Base-by-base conservation (phyloP, 176 grass and related monocot genomes). In the Themeda triandra region DNA sequence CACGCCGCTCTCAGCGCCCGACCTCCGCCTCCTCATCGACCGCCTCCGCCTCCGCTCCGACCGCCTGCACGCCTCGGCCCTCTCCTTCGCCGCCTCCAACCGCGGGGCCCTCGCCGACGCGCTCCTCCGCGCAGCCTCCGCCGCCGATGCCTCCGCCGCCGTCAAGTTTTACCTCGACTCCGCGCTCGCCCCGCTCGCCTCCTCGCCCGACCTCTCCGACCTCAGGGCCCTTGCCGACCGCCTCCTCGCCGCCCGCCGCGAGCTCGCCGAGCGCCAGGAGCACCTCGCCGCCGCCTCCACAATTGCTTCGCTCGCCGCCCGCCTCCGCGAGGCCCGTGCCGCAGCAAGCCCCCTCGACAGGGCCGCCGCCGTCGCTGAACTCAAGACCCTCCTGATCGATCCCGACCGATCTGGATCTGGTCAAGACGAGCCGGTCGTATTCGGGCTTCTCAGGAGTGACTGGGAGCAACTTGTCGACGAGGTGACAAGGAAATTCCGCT, bases 11-110 rank as follows among this genome's bases (percentile, higher is more conserved):
- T 98, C 96, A 14, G 91, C 92, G 11, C 96, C 96, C 15, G 96
- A 98, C 41, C 93, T 98, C 77, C 96, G 87, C 83, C 91, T 95
- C 77, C 93, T 98, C 80, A 88, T 98, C 84, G 93, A 95, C 77
- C 91, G 93, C 89, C 96, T 98, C 53, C 89, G 94, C 62, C 77
- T 92, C 73, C 93, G 90, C 68, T 98, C 93, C 31, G 88, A 90
- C 87, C 83, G 85, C 44, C 88, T 98, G 68, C 88, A 95, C 77
- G 71, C 86, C 66, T 90, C 89, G 35, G 96, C 93, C 12, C 87
- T 88, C 56, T 81, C 90, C 79, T 98, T 95, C 87, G 87, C 86
- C 41, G 68, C 91, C 63, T 91, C 93, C 49, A 80, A 94, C 85
- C 93, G 86, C 77, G 73, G 42, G 13, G 85, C 86, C 21, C 92